Conservation (phyloP, 768 basidiomycete species). For the Leccinum uliginosum region DNA sequence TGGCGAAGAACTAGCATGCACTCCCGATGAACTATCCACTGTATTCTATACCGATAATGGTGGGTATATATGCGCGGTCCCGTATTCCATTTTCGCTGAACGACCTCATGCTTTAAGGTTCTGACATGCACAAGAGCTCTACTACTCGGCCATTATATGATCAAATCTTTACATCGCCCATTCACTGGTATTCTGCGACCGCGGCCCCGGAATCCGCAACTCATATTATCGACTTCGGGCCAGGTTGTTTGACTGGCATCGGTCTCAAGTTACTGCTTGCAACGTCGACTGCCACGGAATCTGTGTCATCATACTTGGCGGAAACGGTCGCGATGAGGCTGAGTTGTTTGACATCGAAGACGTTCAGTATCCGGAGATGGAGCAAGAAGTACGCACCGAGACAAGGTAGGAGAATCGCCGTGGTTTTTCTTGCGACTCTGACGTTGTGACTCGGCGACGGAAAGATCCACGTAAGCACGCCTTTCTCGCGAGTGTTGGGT, state of each 20-base stretch:
- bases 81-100: slow-evolving; percentile 21
- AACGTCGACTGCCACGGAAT: slow-evolving; percentile 94
- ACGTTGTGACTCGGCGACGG: slow-evolving; percentile 61
- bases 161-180: slow-evolving; percentile 87
- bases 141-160: slow-evolving; percentile 83
- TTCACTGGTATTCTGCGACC: slow-evolving; percentile 91
- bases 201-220: slow-evolving; percentile 87
- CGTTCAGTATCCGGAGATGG: slow-evolving; percentile 86
- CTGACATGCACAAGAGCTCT: slow-evolving; percentile 69
- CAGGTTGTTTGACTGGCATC: slow-evolving; percentile 90
- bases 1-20: slow-evolving; percentile 79
- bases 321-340: slow-evolving; percentile 84
- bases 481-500: slow-evolving; percentile 91
- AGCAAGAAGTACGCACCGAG: slow-evolving; percentile 82
- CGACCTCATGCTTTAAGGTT: slow-evolving; percentile 52
- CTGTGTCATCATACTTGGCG: slow-evolving; percentile 84
- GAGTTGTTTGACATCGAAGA: slow-evolving; percentile 71
- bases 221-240: slow-evolving; percentile 95
- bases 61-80: slow-evolving; percentile 35
- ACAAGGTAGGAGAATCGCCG: slow-evolving; percentile 55
- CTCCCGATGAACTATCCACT: slow-evolving; percentile 68
- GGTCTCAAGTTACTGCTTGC: slow-evolving; percentile 83
- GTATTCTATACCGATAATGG: slow-evolving; percentile 96
- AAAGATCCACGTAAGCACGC: slow-evolving; percentile 86
- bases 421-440: background rate